Conservation (phyloP, 2,329 filamentous ascomycete species). For the Hymenoscyphus fructigenus region DNA sequence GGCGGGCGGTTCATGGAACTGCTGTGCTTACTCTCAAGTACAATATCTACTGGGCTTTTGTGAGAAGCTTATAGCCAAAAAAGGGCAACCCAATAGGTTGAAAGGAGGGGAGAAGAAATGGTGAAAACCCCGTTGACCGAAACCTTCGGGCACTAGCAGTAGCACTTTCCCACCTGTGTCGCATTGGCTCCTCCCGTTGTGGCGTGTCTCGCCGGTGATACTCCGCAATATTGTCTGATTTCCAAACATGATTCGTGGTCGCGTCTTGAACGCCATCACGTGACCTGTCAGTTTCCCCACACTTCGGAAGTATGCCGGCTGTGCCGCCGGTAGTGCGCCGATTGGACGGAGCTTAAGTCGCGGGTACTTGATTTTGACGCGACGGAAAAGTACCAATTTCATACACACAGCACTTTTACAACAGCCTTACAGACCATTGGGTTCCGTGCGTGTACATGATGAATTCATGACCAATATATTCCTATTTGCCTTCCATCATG, state of each 20-base stretch:
- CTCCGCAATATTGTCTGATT: not conserved
- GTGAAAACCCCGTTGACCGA: too few species aligned
- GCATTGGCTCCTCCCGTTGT: not conserved
- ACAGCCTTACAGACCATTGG: not conserved
- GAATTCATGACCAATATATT: slow-evolving; percentile 32
- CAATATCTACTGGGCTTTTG: not conserved
- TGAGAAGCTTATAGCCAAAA: not conserved
- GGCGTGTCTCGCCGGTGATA: not conserved
- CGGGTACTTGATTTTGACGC: too few species aligned
- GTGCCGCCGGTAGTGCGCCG: too few species aligned
- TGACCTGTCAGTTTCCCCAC: not conserved
- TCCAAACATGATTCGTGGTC: too few species aligned
- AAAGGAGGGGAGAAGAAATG: too few species aligned
- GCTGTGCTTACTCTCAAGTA: not conserved
- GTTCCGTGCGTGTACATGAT: not conserved
- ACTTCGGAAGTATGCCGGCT: too few species aligned
- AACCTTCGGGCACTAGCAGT: too few species aligned
- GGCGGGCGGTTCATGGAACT: not conserved
- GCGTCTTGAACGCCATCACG: not conserved
- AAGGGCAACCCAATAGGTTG: too few species aligned
- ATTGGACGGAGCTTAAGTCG: too few species aligned
- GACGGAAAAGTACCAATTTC: not conserved
- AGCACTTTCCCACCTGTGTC: too few species aligned
- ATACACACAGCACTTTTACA: not conserved
- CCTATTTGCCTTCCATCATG: slow-evolving; percentile 35